Evolutionary conservation across 176 grass and related monocot genomes (phyloP), one percentile per base, ranked within the genome.

Genomic region (Cenchrus fungigraminus): DNA sequence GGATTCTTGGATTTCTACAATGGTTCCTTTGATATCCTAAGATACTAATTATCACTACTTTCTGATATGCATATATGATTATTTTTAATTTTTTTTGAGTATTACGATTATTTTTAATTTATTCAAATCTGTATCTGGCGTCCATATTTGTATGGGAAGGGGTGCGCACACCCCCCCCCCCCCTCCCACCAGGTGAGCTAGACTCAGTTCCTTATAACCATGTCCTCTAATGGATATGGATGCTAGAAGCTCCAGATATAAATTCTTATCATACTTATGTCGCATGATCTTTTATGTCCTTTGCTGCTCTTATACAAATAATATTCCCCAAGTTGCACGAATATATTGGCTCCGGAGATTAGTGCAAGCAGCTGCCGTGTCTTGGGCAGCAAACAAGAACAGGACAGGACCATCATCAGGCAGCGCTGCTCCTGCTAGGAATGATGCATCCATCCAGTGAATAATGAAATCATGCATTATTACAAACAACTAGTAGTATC

Each of bases 171-270:
- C n/a, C n/a, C n/a, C n/a, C n/a, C n/a, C n/a, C n/a, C n/a, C 65
- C 40, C 37, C 65, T 68, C 37, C 34, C 65, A 66, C 34, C 64
- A 68, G 43, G 16, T 67, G 64, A 42, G 15, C 65, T 25, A 25
- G 22, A 51, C 50, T 51, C 50, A 68, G 34, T 68, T 56, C 54
- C 54, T 29, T 65, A 28, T 44, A 70, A 57, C 12, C 53, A 17
- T 82, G 46, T 65, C 49, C 5, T 62, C 60, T 82, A 20, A 49
- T 78, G 42, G 37, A 59, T 78, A 59, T 78, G 74, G 73, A 78
- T 77, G 37, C 6, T 56, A 69, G 63, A 37, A 12, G 68, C 53
- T 60, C 52, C 40, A 34, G 51, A 77, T 77, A 77, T 68, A 59
- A 29, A 69, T 67, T 20, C 0, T 45, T 77, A 57, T 68, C 70